Base-by-base conservation (phyloP, 306 rosid species). In the Prunus padus region DNA sequence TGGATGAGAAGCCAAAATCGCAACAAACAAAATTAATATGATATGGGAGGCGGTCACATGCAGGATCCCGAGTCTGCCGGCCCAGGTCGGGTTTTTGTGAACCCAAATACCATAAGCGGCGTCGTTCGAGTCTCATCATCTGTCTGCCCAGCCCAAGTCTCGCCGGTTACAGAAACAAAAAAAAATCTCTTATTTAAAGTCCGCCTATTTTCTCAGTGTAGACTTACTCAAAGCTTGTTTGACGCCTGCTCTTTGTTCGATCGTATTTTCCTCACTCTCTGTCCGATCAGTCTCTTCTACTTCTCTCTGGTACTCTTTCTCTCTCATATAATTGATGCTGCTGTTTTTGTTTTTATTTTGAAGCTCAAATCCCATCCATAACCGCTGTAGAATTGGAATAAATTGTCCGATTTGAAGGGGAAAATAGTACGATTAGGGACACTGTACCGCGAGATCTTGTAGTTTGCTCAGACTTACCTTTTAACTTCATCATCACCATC, bases 11-110 rank as follows among this genome's bases (percentile, higher is more conserved):
- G 31, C 33, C 22, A 2, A 7, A 68, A 65, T 52, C 16, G 20
- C 23, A 72, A 59, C 30, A 45, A 30, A 62, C 61, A 85, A 45
- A 81, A 81, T 84, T 78, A 68, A 71, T 65, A 57, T 75, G 78
- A 70, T 74, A 74, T 83, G 51, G 75, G 72, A 67, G 65, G 74
- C 84, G 73, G 76, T 87, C 90, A 71, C 88, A 78, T 73, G 88
- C 82, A 75, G 60, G 73, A 81, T 74, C 77, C 87, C 65, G 69
- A 75, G 56, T 78, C 66, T 85, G 96, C 98, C 97, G 98, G 92
- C 96, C 80, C 59, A 67, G 78, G 82, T 73, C 79, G 73, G 78
- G 42, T 37, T 37, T 37, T 6, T 72, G n/a, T 46, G 31, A 1
- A 69, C 42, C 19, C 64, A 63, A 20, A 20, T 4, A 3, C 31